Evolutionary conservation across 768 basidiomycete species (phyloP), one percentile per base, ranked within the genome.

Genomic region (Mycena latifolia): DNA sequence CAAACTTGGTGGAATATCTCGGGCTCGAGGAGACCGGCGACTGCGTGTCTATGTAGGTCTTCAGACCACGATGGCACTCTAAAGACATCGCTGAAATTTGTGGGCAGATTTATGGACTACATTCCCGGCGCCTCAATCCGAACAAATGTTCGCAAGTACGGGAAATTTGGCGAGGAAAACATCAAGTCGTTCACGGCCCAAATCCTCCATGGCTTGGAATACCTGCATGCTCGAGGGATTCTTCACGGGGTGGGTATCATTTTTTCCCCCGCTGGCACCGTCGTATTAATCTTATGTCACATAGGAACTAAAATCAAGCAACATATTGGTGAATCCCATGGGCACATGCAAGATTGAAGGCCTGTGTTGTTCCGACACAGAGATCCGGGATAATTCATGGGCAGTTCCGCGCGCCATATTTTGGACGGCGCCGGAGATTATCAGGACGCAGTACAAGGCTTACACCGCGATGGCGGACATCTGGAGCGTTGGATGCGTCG

Each of bases 51-150:
- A 86, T 92, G 90, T 91, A 72, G 76, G 89, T 52, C 17, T 12
- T 50, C 10, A 43, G 12, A 12, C 17, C 47, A 33, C 31, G 6
- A 5, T 11, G 31, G 31, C 31, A 33, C 31, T 33, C 7, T 17
- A 12, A n/a, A 22, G 9, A 1, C 17, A 48, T 24, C 20, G 37
- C 71, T 28, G n/a, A n/a, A n/a, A n/a, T n/a, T n/a, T n/a, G n/a
- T n/a, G n/a, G n/a, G n/a, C 64, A 93, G 92, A 71, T 92, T 94
- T 80, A 79, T 92, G 74, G 92, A 94, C 74, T 94, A 94, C 71
- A 90, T 93, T 33, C 89, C 92, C 29, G 92, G 92, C 69, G 90
- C 90, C 17, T 92, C 92, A 2, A 83, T 94, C 56, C 89, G 88
- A 70, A 81, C 86, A 71, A 84, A 89, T 77, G 69, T 93, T 73